Base-by-base conservation (phyloP, 1,139 yeast genomes). In the Yamadazyma pseudoaaseri region DNA sequence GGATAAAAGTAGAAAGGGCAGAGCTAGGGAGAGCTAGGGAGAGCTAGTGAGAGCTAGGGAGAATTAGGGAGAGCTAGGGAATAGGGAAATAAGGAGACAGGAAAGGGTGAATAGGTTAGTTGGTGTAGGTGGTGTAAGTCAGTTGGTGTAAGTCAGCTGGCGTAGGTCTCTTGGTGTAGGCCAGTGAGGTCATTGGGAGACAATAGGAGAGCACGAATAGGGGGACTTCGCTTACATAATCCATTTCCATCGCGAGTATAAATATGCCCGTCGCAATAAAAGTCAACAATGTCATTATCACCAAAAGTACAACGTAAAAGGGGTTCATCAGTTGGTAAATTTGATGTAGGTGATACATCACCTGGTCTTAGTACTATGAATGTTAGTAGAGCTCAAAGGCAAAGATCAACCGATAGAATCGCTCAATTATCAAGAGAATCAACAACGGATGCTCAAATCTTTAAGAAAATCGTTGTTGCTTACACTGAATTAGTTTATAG, bases 401-500 rank as follows among this genome's bases (percentile, higher is more conserved):
- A 52, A 38, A 53, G 57, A 26, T 65, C 67, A 11, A 48, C 52
- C 31, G 63, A 62, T 11, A 58, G 77, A 45, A 46, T 56, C 29
- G 47, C 44, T 26, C 70, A 46, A 34, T 56, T 62, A 38, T 48
- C 54, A 35, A 48, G 39, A 34, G 56, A 52, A 35, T 52, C 54
- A 8, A 49, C 51, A 11, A 52, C 65, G 9, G 79, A 69, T 41
- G 40, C 49, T 4, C 79, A 71, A n/a, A 58, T 75, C 14, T 47
- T 68, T 29, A 56, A 57, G 16, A 81, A 81, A 49, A 55, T 81
- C 29, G 65, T 75, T 64, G 54, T 77, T 12, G 73, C 77, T 0
- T 75, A 73, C 44, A 70, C 73, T 26, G 92, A 86, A 48, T 61
- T 84, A 46, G 58, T 76, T 37, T 79, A 75, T 52, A 71, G 87